Base-by-base conservation (phyloP, 352 stramenopile species). In the Thalassiosira hispida region DNA sequence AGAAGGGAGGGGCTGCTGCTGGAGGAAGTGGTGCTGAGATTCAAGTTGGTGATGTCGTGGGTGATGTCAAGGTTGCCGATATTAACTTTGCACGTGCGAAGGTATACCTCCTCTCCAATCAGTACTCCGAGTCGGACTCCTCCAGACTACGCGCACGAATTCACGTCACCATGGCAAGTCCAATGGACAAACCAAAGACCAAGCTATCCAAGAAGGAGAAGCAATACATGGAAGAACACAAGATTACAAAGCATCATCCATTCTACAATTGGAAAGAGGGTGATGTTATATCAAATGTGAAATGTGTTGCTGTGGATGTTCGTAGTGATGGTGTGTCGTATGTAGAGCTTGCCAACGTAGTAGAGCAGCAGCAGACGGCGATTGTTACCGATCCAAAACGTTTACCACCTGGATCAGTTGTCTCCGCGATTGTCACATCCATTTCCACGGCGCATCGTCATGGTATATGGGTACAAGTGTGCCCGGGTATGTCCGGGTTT, bases 261-360 rank as follows among this genome's bases (percentile, higher is more conserved):
- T 95, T 95, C 62, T 88, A 88, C 77, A 79, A 69, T n/a, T 84
- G 85, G 73, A 90, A 86, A 57, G 52, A 69, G 7, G 86, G 84
- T 14, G 55, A 85, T 52, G 67, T 86, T 9, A 67, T 95, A 35
- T 18, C 60, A 0, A 61, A 84, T 63, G 74, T 92, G 23, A 79
- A 55, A 1, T 89, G 90, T 60, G 78, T 90, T 29, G 59, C 66
- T 22, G 55, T 89, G 2, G 76, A 91, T 40, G 51, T 60, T 20
- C 51, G 67, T 23, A n/a, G n/a, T 8, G 80, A 89, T 51, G 85
- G 81, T 20, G 67, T 88, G 12, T 70, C 66, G 8, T 90, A 88
- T 67, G 57, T 94, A n/a, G 86, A 92, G 46, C 60, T 93, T 8
- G 67, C 84, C 5, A 91, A 92, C 52, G 16, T 76, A 38, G 8